Evolutionary conservation across 2,329 filamentous ascomycete genomes (phyloP).

Genomic region (Penicillium sp.): DNA sequence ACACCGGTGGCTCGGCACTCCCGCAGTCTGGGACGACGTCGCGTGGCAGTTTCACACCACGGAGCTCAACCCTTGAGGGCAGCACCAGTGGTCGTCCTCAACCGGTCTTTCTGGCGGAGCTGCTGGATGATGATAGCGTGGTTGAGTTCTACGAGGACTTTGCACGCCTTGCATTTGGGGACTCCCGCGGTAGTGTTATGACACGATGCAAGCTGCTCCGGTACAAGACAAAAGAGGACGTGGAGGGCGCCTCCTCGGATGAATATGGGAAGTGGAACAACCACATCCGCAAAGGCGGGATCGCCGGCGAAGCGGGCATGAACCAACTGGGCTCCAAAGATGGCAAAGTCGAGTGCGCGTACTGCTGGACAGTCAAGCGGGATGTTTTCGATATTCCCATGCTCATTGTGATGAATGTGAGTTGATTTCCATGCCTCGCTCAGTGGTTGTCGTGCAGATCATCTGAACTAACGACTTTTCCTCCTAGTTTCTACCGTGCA

Average conservation of each 20-base stretch:
- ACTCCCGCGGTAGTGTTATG: conserved; percentile 77
- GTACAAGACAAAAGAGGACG: conserved; percentile 69
- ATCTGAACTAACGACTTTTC: neutral
- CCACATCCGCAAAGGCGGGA: conserved; percentile 41
- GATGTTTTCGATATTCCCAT: conserved; percentile 98
- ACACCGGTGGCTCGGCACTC: conserved; percentile 53
- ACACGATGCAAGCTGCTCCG: conserved; percentile 81
- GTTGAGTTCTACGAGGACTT: conserved; percentile 96
- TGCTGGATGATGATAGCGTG: conserved; percentile 88
- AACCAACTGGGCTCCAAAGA: conserved; percentile 72
- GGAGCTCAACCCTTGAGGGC: conserved; percentile 32
- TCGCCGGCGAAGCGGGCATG: conserved; percentile 59
- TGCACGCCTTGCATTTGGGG: conserved; percentile 83
- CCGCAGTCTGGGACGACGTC: conserved; percentile 38
- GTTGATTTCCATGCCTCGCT: conserved; percentile 35
- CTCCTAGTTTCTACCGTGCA: conserved; percentile 41
- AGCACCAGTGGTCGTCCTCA: conserved; percentile 51
- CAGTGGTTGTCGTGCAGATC: neutral
- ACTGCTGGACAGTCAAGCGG: conserved; percentile 94
- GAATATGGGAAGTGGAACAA: conserved; percentile 44
- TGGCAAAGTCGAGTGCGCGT: conserved; percentile 88
- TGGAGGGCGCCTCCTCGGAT: conserved; percentile 36
- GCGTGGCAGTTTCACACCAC: conserved; percentile 46
- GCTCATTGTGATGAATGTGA: conserved; percentile 96
- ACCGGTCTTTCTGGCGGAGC: conserved; percentile 83